Percentiles rank a stretch among this genome's conserved stretches.
phyloP scores from a whole-genome alignment of 805 yeast genomes.

The Tetrapisispora phaffii region DNA sequence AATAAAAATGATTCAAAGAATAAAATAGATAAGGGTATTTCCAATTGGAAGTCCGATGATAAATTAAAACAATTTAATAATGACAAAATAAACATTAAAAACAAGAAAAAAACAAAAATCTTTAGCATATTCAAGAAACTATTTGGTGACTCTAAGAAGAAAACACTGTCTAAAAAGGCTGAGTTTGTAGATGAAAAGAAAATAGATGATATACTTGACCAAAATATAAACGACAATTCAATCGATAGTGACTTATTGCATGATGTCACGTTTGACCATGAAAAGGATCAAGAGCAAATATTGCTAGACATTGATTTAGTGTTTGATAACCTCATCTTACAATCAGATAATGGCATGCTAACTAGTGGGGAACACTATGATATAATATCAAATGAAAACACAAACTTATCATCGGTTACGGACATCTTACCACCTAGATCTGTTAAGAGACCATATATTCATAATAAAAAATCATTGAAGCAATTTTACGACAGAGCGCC shows the following conservation, averaged over 20 bases:
- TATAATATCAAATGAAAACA: neutral
- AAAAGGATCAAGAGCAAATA: constrained; percentile 7
- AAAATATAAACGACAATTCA: neutral
- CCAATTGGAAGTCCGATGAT: neutral
- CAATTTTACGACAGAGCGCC: constrained; percentile 12
- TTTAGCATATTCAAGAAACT: neutral
- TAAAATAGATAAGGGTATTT: no score
- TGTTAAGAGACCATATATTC: constrained; percentile 15
- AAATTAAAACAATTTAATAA: neutral
- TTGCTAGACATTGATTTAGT: constrained; percentile 24
- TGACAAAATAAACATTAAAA: neutral
- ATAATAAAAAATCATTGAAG: constrained; percentile 13
- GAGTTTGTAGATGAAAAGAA: neutral
- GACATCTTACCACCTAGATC: constrained; percentile 22
- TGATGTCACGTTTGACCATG: neutral
- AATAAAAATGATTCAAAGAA: no score
- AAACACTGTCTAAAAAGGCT: neutral
- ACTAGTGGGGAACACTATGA: neutral
- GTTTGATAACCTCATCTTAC: constrained; percentile 22
- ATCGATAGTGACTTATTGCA: neutral
- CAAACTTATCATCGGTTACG: neutral
- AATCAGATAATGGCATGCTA: constrained; percentile 10
- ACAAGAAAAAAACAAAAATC: neutral
- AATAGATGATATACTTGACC: neutral
- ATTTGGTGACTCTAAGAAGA: neutral